Evolutionary conservation across 2,329 filamentous ascomycete genomes (phyloP), one percentile per base, ranked within the genome.

Genomic region (Phialophora macrospora): DNA sequence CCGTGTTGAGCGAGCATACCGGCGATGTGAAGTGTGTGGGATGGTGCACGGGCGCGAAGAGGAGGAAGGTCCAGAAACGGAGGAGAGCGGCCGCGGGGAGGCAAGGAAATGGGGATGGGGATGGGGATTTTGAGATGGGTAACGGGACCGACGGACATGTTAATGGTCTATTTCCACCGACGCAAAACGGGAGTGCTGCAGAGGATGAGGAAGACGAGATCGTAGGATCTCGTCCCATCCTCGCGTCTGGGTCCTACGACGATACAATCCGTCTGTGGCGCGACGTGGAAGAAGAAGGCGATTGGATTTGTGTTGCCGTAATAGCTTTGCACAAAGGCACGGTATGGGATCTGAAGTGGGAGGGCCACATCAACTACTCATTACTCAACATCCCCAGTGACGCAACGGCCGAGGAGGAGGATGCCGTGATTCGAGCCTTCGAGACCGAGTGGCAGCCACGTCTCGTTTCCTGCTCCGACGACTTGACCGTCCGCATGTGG

Each of bases 211-310:
- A 70, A 34, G 55, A 68, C 26, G 59, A 63, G 4, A 62, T 71
- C 9, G 14, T 72, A 4, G 71, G 71, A 7, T 62, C 63, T 2
- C 59, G 70, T 55, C 90, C 97, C 70, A 84, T 95, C 55, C 84
- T 99, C 22, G 95, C 92, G 6, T 95, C 90, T 74, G 90, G 87
- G n/a, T 96, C 92, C 76, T 99, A 99, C 77, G 95, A 99, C 75
- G 90, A 98, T 75, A 95, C 90, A 4, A 89, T 97, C 34, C 82
- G 94, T 65, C 80, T 98, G 65, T 98, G 94, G 88, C 86, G 90
- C 55, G 71, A 72, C 34, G 71, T 72, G 41, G 72, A 73, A 54
- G 93, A 97, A 80, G 94, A 97, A 77, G 94, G 97, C 74, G 94
- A 98, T 76, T 99, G 95, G 95, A 90, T 90, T 11, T 96, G 94